phyloP scores from a whole-genome alignment of 306 rosid species.

The Delonix regia region DNA sequence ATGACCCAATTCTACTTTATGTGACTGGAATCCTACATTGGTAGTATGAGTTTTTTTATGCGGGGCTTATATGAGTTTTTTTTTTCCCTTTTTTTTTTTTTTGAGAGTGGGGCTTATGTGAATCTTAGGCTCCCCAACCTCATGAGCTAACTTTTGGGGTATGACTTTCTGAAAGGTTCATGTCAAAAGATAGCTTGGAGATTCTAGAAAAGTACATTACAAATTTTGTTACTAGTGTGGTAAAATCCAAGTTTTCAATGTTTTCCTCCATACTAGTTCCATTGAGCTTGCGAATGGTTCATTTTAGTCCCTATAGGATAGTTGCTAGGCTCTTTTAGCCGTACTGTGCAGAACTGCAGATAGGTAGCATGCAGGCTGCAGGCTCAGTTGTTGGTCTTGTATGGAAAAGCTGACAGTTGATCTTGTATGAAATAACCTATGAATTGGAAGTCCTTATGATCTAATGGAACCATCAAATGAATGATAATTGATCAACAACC shows the following conservation, averaged over 20 bases:
- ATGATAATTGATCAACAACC: conserved; percentile 4
- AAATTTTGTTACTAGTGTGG: not conserved
- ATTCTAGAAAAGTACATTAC: not conserved
- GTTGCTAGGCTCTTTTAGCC: conserved; percentile 5
- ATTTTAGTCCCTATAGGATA: not conserved
- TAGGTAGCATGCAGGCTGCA: conserved; percentile 4
- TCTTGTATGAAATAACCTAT: not conserved
- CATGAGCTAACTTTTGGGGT: not conserved
- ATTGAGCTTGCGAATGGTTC: not conserved
- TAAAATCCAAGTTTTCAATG: not conserved
- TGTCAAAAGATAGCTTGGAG: not conserved
- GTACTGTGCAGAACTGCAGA: not conserved
- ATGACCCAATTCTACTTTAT: not conserved
- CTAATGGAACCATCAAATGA: not conserved
- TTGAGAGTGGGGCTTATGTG: not conserved
- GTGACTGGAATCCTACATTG: not conserved
- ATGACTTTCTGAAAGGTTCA: not conserved
- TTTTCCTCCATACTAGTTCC: not conserved
- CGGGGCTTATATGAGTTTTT: not conserved
- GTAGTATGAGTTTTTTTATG: not conserved
- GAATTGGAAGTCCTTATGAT: not conserved
- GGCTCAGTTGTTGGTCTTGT: not conserved
- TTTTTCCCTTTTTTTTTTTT: too few species aligned
- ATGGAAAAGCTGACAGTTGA: not conserved
- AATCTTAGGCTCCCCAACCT: not conserved